Conservation (phyloP, 78 protist species). For the Cyanophora paradoxa region DNA sequence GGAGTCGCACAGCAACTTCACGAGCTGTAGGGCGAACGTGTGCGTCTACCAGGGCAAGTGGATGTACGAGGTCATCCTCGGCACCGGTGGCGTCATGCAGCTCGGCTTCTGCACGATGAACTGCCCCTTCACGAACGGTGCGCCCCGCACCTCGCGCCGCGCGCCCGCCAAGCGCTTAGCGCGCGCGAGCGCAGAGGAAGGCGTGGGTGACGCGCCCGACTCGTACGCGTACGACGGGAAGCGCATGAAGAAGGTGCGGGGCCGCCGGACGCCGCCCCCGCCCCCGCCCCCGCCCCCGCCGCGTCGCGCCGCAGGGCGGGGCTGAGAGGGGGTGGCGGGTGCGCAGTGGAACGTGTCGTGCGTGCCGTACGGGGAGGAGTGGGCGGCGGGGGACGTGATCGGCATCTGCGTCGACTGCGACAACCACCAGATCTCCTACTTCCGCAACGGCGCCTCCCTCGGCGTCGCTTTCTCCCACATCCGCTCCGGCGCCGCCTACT, state of each 20-base stretch:
- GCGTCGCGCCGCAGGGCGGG: background rate
- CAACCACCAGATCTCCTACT: no score
- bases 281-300: background rate
- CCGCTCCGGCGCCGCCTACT: no score
- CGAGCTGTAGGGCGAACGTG: background rate
- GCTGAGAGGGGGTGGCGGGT: background rate
- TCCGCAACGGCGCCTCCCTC: no score
- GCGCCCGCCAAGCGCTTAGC: no score
- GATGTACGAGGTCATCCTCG: background rate
- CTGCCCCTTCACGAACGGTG: background rate
- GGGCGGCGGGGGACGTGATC: background rate
- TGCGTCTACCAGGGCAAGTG: background rate
- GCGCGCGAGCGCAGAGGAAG: no score
- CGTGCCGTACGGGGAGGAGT: background rate
- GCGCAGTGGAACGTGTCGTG: no score
- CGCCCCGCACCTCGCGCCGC: no score
- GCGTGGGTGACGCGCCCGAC: background rate
- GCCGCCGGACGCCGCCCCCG: background rate
- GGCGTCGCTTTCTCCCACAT: no score
- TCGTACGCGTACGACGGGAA: background rate
- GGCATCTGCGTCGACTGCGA: background rate
- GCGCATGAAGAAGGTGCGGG: background rate
- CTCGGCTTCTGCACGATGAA: background rate
- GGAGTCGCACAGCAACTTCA: background rate
- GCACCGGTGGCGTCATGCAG: background rate